phyloP scores from a whole-genome alignment of 345 rosid species.

The Camelina hispida region DNA sequence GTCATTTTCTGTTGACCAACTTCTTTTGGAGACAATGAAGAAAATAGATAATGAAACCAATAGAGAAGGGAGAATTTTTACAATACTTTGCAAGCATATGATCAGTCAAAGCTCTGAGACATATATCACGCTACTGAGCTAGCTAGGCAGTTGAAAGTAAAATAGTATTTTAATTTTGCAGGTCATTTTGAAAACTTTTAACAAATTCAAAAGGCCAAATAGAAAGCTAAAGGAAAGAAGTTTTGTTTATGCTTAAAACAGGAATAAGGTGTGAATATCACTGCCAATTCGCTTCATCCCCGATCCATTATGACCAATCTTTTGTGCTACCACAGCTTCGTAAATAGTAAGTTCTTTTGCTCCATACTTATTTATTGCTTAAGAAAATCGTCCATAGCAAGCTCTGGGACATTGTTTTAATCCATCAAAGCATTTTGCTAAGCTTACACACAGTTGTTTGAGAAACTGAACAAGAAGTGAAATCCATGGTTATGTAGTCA shows the following conservation, averaged over 20 bases:
- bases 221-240: constrained; percentile 11
- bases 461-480: no score
- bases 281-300: constrained; percentile 81
- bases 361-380: no score
- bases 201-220: not conserved
- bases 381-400: no score
- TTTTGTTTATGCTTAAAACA: constrained; percentile 40
- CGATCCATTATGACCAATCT: constrained; percentile 71
- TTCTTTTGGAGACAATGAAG: constrained; percentile 76
- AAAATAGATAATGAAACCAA: constrained; percentile 59
- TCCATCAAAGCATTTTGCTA: no score
- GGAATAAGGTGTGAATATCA: constrained; percentile 66
- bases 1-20: constrained; percentile 76
- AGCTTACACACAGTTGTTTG: no score
- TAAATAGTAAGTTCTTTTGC: no score
- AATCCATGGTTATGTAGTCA: no score
- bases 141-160: constrained; percentile 70
- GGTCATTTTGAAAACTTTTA: not conserved
- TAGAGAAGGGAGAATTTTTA: constrained; percentile 81
- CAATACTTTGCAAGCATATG: constrained; percentile 56
- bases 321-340: constrained; percentile 53
- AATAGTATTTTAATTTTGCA: not conserved
- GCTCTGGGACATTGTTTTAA: no score
- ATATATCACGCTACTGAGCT: constrained; percentile 88
- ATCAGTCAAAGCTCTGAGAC: constrained; percentile 80